These are phyloP conservation scores for Camelina sativa DNA, from an alignment of 345 rosid species.

Conservation along the genomic window DNA sequence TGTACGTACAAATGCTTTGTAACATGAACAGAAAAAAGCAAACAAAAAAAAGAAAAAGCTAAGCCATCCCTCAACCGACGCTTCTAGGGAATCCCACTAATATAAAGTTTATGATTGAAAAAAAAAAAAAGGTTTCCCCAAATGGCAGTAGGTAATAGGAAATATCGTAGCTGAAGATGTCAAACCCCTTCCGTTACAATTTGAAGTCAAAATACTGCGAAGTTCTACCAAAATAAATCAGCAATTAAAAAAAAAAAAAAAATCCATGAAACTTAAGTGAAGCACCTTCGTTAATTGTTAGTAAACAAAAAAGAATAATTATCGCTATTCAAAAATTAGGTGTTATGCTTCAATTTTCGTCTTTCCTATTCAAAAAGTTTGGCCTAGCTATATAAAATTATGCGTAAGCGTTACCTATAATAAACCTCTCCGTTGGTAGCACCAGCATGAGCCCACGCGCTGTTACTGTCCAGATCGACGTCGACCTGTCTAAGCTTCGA, in stretches of 20 bases:
- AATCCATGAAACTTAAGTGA: neutral
- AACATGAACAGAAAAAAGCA: too few relatives aligned
- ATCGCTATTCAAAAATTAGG: neutral
- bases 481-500: slow-evolving; percentile 55
- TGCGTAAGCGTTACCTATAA: slow-evolving; percentile 41
- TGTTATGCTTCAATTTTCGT: neutral
- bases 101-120: neutral
- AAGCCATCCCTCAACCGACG: slow-evolving; percentile 1
- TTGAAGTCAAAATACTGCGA: neutral
- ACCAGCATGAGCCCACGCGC: slow-evolving; percentile 80
- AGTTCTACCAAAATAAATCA: neutral
- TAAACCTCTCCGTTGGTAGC: slow-evolving; percentile 73
- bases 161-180: slow-evolving; percentile 14
- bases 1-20: neutral
- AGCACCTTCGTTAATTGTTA: neutral
- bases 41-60: neutral
- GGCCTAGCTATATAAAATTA: neutral
- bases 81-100: slow-evolving; percentile 17
- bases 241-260: neutral
- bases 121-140: neutral
- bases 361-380: neutral
- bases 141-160: slow-evolving; percentile 3
- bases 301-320: neutral
- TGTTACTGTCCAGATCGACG: slow-evolving; percentile 55
- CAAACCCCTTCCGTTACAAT: slow-evolving; percentile 20